phyloP scores from a whole-genome alignment of 2,329 filamentous ascomycete genomes.

The Alternaria viburni region DNA sequence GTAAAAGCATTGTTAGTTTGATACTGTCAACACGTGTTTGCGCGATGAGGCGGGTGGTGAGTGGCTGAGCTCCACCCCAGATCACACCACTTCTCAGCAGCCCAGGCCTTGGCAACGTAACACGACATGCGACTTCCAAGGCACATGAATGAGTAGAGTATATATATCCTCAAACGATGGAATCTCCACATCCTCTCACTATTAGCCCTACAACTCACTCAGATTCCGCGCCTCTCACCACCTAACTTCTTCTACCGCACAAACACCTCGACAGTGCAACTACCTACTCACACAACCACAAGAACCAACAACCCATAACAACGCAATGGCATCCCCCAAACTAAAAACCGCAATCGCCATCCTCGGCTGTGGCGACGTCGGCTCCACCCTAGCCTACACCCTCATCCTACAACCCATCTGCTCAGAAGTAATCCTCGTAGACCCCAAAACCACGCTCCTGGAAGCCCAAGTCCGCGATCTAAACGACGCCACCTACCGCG shows the following conservation, averaged over 20 bases:
- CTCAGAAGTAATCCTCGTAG: conserved; percentile 61
- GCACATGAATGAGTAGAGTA: background rate
- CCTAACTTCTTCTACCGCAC: background rate
- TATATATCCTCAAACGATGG: conserved; percentile 5
- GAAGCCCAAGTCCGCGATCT: conserved; percentile 61
- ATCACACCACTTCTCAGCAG: conserved; percentile 28
- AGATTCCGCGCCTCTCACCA: background rate
- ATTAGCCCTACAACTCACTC: background rate
- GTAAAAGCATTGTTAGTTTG: background rate
- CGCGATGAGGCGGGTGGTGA: conserved; percentile 3
- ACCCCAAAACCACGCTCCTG: conserved; percentile 55
- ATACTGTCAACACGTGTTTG: background rate
- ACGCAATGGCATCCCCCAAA: conserved; percentile 35
- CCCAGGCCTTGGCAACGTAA: conserved; percentile 25
- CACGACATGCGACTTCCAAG: conserved; percentile 3
- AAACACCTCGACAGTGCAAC: background rate
- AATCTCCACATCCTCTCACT: background rate
- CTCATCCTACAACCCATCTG: conserved; percentile 59
- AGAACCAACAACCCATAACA: background rate
- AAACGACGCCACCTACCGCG: conserved; percentile 57
- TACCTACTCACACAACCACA: background rate
- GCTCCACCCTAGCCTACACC: conserved; percentile 59
- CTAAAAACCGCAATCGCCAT: conserved; percentile 55
- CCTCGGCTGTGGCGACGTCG: conserved; percentile 60
- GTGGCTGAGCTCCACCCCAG: conserved; percentile 10